Evolutionary conservation across 2,329 filamentous ascomycete species (phyloP), one percentile per base, ranked within the genome.

Genomic region (Claviceps fusiformis): DNA sequence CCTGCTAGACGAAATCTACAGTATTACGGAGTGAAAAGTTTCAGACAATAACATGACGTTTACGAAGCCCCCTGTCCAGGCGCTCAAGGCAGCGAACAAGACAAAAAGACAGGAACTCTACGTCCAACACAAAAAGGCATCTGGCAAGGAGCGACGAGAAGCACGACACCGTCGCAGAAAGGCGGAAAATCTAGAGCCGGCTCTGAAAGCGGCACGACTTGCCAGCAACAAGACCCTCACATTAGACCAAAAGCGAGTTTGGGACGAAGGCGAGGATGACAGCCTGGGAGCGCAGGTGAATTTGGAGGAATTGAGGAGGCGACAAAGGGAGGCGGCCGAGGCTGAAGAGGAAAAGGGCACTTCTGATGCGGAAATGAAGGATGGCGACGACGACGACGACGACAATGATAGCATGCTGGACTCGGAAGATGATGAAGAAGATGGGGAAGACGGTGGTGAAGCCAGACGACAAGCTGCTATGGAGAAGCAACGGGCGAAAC

Each of bases 211-310:
- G 58, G 80, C 86, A 60, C 81, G 93, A 62, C 75, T 92, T 58
- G 83, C 82, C 57, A 82, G 80, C 61, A 95, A 95, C 72, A 79
- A 90, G 47, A 87, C 93, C 0, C 70, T 81, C 54, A 95, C 89
- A 0, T 78, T 95, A 56, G 91, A 96, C 63, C 81, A 83, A 63
- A 95, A 95, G 75, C 82, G 93, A 67, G 83, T 89, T 37, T 97
- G 89, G 89, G 91, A 96, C 63, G 84, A 91, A 53, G 80, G 81
- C 52, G 83, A 83, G 50, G 78, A 79, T 55, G 80, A 85, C 60
- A 77, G 72, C 51, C 72, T 82, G 6, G 77, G 76, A 59, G 71
- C 72, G 15, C 72, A 73, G 60, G 79, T 84, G 37, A 79, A 85
- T 59, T 70, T 85, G 54, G 77, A 81, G 61, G 74, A 79, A 63